These are phyloP conservation scores for Suillus weaverae DNA, from an alignment of 768 basidiomycete species.

Conservation along the genomic window DNA sequence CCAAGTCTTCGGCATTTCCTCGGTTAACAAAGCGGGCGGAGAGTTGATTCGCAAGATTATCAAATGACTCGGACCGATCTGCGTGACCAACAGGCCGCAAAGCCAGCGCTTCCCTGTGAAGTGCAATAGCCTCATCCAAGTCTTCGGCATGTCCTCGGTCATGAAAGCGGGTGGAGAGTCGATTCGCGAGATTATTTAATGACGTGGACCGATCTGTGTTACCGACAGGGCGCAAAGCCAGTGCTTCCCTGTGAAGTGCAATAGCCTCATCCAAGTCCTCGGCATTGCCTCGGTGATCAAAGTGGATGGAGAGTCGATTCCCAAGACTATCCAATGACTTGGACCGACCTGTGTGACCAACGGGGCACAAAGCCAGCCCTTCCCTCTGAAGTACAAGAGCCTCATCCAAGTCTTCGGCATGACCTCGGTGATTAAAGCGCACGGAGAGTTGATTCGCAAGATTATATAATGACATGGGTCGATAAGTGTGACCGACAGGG, in stretches of 20 bases:
- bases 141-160: neutral
- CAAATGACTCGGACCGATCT: neutral
- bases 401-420: neutral
- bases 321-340: neutral
- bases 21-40: neutral
- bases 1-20: neutral
- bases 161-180: neutral
- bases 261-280: neutral
- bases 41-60: neutral
- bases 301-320: neutral
- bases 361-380: neutral
- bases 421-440: neutral
- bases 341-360: neutral
- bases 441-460: neutral
- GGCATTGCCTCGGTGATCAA: neutral
- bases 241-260: neutral
- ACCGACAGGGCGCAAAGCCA: neutral
- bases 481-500: neutral
- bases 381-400: neutral
- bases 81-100: neutral
- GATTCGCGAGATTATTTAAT: neutral
- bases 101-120: neutral
- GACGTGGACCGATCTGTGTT: neutral
- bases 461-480: neutral
- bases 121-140: neutral